These are phyloP conservation scores for Russula virescens DNA, from an alignment of 768 basidiomycete genomes.

Conservation along the genomic window DNA sequence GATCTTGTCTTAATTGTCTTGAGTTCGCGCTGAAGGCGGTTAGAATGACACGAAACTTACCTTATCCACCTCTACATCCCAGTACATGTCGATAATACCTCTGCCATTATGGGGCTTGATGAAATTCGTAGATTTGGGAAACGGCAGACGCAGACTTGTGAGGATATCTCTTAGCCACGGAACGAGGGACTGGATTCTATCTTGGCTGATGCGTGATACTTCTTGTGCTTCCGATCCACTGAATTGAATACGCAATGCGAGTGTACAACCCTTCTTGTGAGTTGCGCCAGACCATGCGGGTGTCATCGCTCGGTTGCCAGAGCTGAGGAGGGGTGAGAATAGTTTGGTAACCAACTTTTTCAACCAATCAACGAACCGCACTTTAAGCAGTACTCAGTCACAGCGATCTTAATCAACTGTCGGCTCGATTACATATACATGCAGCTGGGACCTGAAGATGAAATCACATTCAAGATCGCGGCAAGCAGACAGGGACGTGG, in stretches of 20 bases:
- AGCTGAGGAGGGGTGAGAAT: neutral
- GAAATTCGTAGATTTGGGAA: constrained; percentile 11
- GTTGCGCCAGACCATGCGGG: neutral
- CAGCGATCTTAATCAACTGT: neutral
- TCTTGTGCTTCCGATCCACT: neutral
- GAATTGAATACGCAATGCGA: constrained; percentile 15
- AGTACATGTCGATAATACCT: constrained; percentile 12
- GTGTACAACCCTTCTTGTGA: neutral
- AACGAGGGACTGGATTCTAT: neutral
- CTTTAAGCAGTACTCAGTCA: neutral
- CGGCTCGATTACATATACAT: constrained; percentile 6
- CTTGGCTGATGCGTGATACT: neutral
- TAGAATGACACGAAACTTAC: neutral
- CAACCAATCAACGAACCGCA: too few species aligned
- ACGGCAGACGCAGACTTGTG: constrained; percentile 2
- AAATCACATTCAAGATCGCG: neutral
- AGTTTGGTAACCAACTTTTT: neutral
- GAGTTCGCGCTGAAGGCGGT: neutral
- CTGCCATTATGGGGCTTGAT: neutral
- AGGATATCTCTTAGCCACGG: constrained; percentile 13
- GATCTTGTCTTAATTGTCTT: too few species aligned
- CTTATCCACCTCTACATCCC: constrained; percentile 1
- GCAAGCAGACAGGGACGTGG: neutral
- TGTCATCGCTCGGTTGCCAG: neutral
- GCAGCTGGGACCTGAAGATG: too few species aligned